Base-by-base conservation (phyloP, 2,329 filamentous ascomycete species). In the Decorospora gaudefroyi region DNA sequence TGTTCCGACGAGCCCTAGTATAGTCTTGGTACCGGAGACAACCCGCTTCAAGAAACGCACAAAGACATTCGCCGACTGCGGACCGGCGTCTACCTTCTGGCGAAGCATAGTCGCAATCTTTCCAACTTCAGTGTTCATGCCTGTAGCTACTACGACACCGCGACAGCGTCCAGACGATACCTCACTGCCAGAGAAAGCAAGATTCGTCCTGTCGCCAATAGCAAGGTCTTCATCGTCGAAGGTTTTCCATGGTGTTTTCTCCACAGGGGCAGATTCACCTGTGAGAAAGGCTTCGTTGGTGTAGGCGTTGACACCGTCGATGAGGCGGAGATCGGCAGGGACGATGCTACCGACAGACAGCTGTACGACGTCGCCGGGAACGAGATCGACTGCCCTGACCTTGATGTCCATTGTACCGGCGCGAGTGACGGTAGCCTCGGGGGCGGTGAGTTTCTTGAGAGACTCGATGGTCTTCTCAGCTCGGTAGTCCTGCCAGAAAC, bases 211-310 rank as follows among this genome's bases (percentile, higher is more conserved):
- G 64, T 89, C 86, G 41, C 85, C 86, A 45, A 60, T 64, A 13
- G 82, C 78, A n/a, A n/a, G n/a, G 8, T 80, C 77, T 13, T 63
- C 52, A 13, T 72, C 67, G 49, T 82, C 82, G 37, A 76, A 75
- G 46, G 70, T 74, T 23, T 82, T 76, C n/a, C 50, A n/a, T n/a
- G n/a, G 81, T 73, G 57, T 81, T 75, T 72, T 89, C 85, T 75
- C 80, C 41, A 86, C 83, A 46, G 86, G 83, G 5, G 86, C 69
- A 23, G 86, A 87, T 72, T 90, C 86, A 51, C 86, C 86, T 10
- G 86, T 90, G 26, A 89, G 78, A 46, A 87, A 77, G 9, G 86
- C 84, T 68, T 89, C 86, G 49, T 95, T 88, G 53, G 85, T 86
- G 35, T 85, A 86, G 46, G 89, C 73, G 67, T 91, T 91, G 71